Base-by-base conservation (phyloP, 2,329 filamentous ascomycete genomes). In the Eutypella sp. region DNA sequence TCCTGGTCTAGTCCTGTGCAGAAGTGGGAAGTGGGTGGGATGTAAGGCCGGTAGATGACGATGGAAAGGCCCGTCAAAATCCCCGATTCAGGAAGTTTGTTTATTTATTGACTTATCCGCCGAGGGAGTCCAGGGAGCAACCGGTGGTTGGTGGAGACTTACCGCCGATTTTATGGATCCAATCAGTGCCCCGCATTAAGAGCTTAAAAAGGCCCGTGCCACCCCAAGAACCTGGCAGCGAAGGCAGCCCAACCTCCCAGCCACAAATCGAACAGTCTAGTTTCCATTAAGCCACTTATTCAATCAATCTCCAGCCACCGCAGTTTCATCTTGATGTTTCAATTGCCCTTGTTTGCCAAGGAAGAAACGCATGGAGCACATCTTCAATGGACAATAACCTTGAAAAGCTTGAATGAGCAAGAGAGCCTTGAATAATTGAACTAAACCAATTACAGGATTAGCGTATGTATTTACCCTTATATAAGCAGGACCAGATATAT, bases 61-160 rank as follows among this genome's bases (percentile, higher is more conserved):
- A 39, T 39, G 23, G 48, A 47, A 34, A n/a, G n/a, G 44, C 50
- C 62, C 60, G 29, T 33, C 29, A 33, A 33, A 33, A 33, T 33
- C 29, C 29, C 29, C 29, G 51, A 49, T 58, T 62, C 46, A 42
- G 61, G 62, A 48, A 65, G 57, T 65, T 65, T 65, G 63, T 65
- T 65, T 65, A 61, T 65, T 65, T 65, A 61, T 59, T 53, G 36
- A 39, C 36, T 39, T 19, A 13, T n/a, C 18, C 23, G 50, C 47
- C 48, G 41, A 50, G 53, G 29, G 42, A 47, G 47, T 49, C 52
- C 45, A 54, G 49, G 50, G 50, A 46, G 53, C 55, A 52, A 54
- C 49, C 31, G 37, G 22, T 13, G 2, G 3, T 47, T 44, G n/a
- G 36, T 39, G 36, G 36, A 19, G 36, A 39, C 13, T 15, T 15